Evolutionary conservation across 2,329 filamentous ascomycete genomes (phyloP), one percentile per base, ranked within the genome.

Genomic region (Monilinia fructigena): DNA sequence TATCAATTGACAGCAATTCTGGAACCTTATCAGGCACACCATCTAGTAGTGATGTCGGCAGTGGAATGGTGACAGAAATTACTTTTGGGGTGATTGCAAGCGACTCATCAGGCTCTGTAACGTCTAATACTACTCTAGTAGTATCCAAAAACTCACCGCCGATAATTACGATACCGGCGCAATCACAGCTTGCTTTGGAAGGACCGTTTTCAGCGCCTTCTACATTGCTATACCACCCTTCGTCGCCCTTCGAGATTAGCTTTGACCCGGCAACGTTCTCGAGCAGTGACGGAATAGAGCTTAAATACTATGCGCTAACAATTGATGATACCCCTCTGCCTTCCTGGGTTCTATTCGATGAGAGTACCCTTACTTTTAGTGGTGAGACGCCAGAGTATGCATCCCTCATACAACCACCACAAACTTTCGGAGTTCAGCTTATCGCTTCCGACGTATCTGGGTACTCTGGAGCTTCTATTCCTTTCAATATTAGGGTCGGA

Each of bases 391-490:
- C 92, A 0, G 79, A 86, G 0, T 81, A 87, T 56, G 83, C 85
- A 67, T 86, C 85, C 38, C 80, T 89, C 12, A 78, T 86, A 47
- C 84, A 88, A 42, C 86, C 87, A 10, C 89, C 92, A 4, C 89
- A 96, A 74, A 83, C 80, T 0, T 95, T 93, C 73, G 83, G 83
- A 26, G 83, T 97, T 66, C 82, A 86, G 68, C 80, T 96, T 8
- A 86, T 95, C 61, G 92, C 91, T 0, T 94, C 90, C 0, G 90
- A 96, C 74, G 85, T 92, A 23, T 80, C 85, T n/a, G 92, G 91
- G 1, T 97, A 93, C 75, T 85, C 89, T 6, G 89, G 87, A 1
- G 82, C 84, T 12, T 83, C 84, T 1, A 75, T 89, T 63, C 79
- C 81, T 0, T 96, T 96, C 75, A 86, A 87, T 7, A 83, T 97